phyloP scores from a whole-genome alignment of 2,329 filamentous ascomycete genomes.

The Ophiocordyceps sinensis region DNA sequence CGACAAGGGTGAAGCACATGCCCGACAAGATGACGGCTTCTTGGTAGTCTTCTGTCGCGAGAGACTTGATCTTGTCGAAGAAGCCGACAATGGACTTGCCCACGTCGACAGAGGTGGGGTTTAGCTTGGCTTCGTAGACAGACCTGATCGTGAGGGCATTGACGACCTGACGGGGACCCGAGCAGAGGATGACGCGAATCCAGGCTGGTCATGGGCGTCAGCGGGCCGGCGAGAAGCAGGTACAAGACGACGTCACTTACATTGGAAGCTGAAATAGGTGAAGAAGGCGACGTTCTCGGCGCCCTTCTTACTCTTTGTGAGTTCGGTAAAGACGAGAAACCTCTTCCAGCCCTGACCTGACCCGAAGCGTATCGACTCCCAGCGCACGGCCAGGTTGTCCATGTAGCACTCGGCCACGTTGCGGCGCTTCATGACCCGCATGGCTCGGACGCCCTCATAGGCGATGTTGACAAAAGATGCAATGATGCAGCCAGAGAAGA shows the following conservation, averaged over 20 bases:
- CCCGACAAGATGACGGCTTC: slow-evolving; percentile 74
- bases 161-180: slow-evolving; percentile 80
- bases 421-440: slow-evolving; percentile 67
- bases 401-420: slow-evolving; percentile 87
- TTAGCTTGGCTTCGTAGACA: slow-evolving; percentile 65
- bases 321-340: slow-evolving; percentile 81
- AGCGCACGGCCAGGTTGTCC: slow-evolving; percentile 69
- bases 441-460: slow-evolving; percentile 67
- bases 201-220: slow-evolving; percentile 40
- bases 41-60: slow-evolving; percentile 59
- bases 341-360: slow-evolving; percentile 68
- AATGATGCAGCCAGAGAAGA: slow-evolving; percentile 87
- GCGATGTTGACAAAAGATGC: slow-evolving; percentile 70
- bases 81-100: slow-evolving; percentile 58
- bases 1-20: slow-evolving; percentile 82
- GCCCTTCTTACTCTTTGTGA: slow-evolving; percentile 85
- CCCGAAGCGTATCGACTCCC: slow-evolving; percentile 69
- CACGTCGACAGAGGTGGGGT: slow-evolving; percentile 33
- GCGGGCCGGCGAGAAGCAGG: background rate
- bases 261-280: slow-evolving; percentile 66
- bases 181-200: slow-evolving; percentile 78
- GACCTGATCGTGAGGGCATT: slow-evolving; percentile 83
- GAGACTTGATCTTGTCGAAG: slow-evolving; percentile 63
- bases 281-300: slow-evolving; percentile 84
- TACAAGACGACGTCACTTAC: slow-evolving; percentile 21